phyloP scores from a whole-genome alignment of 2,329 filamentous ascomycete genomes.

The Aspergillus spinulosporus region DNA sequence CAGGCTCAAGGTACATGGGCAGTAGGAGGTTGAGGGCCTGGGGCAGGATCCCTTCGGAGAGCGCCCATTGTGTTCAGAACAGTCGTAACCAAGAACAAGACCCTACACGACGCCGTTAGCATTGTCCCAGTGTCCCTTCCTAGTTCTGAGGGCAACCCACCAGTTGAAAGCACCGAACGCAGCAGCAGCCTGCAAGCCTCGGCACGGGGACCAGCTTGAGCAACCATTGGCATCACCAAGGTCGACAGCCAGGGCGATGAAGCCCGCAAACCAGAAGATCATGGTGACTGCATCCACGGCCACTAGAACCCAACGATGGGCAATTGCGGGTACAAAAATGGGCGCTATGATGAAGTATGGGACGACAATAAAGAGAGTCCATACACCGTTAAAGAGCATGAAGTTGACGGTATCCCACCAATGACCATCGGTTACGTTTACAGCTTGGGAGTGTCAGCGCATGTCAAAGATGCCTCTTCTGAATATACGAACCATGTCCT shows the following conservation, averaged over 20 bases:
- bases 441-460: constrained; percentile 48
- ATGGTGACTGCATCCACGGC: constrained; percentile 70
- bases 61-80: constrained; percentile 52
- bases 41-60: constrained; percentile 31
- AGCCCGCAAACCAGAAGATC: constrained; percentile 88
- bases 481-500: constrained; percentile 62
- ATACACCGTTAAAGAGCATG: constrained; percentile 75
- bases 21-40: constrained; percentile 25
- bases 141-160: constrained; percentile 32
- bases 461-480: neutral
- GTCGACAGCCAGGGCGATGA: constrained; percentile 71
- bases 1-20: constrained; percentile 9
- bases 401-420: constrained; percentile 64
- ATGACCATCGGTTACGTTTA: constrained; percentile 49
- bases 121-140: too few species aligned
- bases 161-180: constrained; percentile 53
- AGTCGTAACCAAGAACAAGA: constrained; percentile 52
- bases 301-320: constrained; percentile 66
- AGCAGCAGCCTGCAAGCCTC: constrained; percentile 55
- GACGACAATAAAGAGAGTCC: constrained; percentile 69
- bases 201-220: constrained; percentile 59
- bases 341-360: constrained; percentile 70
- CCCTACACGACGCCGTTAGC: constrained; percentile 26
- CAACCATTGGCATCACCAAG: constrained; percentile 55
- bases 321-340: constrained; percentile 59